Evolutionary conservation across 352 stramenopile genomes (phyloP), one percentile per base, ranked within the genome.

Genomic region (Phytophthora pluvialis): DNA sequence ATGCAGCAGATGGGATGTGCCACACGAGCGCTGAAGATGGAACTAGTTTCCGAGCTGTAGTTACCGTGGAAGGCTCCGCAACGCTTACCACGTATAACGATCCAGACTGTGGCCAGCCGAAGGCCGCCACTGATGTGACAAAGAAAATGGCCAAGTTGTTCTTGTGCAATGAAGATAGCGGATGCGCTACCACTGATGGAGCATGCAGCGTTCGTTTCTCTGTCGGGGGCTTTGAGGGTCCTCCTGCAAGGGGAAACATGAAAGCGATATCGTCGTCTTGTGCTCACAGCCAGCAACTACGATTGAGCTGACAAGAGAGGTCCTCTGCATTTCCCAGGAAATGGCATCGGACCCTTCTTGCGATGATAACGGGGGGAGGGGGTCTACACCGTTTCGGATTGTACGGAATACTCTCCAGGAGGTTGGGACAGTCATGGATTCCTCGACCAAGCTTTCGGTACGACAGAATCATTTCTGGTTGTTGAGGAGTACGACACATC

Each of bases 401-500:
- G 43, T 36, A 33, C 15, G 3, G 6, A 21, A 21, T 21, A 21
- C 21, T 21, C 29, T 62, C 39, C 54, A n/a, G 2, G 15, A 12
- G n/a, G 29, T 26, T 36, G 29, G 43, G 54, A 52, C 28, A 53
- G 26, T 13, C 31, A 35, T 31, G 42, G 33, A 15, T n/a, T 62
- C 18, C 3, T 46, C 12, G 8, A 46, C 2, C 16, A 42, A 36
- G 18, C 25, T 6, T 47, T 62, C 16, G 50, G 38, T 16, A 13
- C 4, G 1, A 13, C 33, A 18, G 21, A 21, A 21, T 26, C 43
- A 1, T 51, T 40, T 15, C 18, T 62, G 15, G 8, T 44, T 15
- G 43, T 62, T 9, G 42, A 62, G 13, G 45, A 43, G 9, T 62
- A 40, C 32, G 50, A 59, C n/a, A 59, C 36, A 12, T 16, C 36